phyloP scores from a whole-genome alignment of 305 asterid genomes.

The Solanum chacoense region DNA sequence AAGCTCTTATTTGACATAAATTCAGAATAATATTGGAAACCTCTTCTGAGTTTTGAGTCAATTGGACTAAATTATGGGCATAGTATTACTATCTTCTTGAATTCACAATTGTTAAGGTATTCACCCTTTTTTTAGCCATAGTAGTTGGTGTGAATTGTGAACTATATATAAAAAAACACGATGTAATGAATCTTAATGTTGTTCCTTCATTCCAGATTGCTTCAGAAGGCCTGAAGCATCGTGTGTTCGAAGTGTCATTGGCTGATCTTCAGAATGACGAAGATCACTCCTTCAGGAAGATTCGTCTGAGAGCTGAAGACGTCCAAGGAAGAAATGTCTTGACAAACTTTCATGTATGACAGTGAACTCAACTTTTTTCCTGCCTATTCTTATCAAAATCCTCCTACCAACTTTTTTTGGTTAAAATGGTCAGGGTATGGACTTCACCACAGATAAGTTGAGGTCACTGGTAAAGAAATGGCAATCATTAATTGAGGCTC shows the following conservation, averaged over 20 bases:
- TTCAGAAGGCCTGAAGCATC: constrained; percentile 87
- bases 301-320: constrained; percentile 82
- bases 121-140: neutral
- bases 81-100: neutral
- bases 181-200: neutral
- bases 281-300: constrained; percentile 76
- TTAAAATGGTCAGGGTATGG: constrained; percentile 51
- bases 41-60: neutral
- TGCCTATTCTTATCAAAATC: neutral
- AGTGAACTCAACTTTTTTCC: too few species aligned
- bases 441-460: constrained; percentile 73
- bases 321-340: constrained; percentile 86
- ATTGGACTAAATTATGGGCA: neutral
- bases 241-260: constrained; percentile 77
- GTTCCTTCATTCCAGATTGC: constrained; percentile 42
- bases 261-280: constrained; percentile 81
- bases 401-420: neutral
- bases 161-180: neutral
- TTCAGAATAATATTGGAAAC: neutral
- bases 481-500: constrained; percentile 85
- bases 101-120: neutral
- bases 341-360: constrained; percentile 80
- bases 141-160: neutral
- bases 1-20: neutral
- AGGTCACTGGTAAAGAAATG: constrained; percentile 81